A percentile compares a stretch with the other conserved stretches of the same genome.
Evolutionary conservation across 768 basidiomycete genomes (phyloP).

Genomic region (Hysterangium stoloniferum): DNA sequence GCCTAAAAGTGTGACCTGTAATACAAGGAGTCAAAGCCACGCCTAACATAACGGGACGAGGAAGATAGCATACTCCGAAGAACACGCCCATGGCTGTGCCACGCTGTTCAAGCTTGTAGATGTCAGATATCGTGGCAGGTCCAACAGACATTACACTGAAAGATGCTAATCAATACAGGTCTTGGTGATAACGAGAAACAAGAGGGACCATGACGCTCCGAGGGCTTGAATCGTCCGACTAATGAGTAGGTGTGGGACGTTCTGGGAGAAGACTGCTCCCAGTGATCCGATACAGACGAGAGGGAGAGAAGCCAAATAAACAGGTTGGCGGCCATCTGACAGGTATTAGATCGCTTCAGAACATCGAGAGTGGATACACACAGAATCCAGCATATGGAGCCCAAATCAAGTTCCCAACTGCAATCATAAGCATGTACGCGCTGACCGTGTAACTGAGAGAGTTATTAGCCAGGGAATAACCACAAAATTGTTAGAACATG

Average conservation of each 20-base stretch:
- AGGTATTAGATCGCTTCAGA: background rate
- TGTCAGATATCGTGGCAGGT: constrained; percentile 41
- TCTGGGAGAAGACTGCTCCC: constrained; percentile 44
- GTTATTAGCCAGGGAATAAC: background rate
- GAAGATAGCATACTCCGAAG: constrained; percentile 22
- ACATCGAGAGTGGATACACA: constrained; percentile 20
- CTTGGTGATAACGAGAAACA: too few species aligned
- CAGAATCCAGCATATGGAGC: constrained; percentile 46
- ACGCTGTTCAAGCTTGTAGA: constrained; percentile 13
- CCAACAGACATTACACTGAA: constrained; percentile 32
- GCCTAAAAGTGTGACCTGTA: constrained; percentile 25
- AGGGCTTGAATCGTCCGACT: constrained; percentile 62
- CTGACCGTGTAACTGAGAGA: constrained; percentile 39
- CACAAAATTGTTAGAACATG: constrained; percentile 17
- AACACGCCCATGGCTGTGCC: constrained; percentile 47
- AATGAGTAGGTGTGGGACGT: constrained; percentile 41
- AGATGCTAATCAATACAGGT: too few species aligned
- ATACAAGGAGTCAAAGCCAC: background rate
- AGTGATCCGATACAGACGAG: constrained; percentile 51
- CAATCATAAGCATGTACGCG: constrained; percentile 38
- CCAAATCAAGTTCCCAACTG: constrained; percentile 43
- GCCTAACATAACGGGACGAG: background rate
- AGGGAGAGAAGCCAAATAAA: constrained; percentile 55
- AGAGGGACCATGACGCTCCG: constrained; percentile 47
- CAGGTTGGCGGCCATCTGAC: constrained; percentile 54